Evolutionary conservation across 768 basidiomycete species (phyloP), one percentile per base, ranked within the genome.

Genomic region (Cyathus striatus): DNA sequence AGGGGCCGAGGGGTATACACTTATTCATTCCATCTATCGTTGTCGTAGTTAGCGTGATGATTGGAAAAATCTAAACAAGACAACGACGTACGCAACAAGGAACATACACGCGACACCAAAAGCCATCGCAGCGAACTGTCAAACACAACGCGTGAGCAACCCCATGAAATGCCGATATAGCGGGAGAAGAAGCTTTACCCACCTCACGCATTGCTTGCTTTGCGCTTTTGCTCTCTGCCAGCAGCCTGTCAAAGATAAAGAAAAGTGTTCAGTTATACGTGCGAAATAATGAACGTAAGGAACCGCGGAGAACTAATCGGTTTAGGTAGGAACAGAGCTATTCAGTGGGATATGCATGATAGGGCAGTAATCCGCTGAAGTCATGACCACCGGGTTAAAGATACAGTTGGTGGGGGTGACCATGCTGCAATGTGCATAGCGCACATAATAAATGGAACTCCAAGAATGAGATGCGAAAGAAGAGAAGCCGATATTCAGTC

Each of bases 81-180:
- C 9, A 23, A 40, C 40, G 50, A 78, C 87, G 80, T 76, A 91
- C 86, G 89, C 89, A 60, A 91, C 89, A 58, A 87, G 61, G 61
- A 90, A 84, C 91, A 95, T 95, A 71, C 90, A 93, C 57, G 76
- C 60, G 51, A 94, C 91, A 23, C 91, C 91, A 61, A 95, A 77
- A 38, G 79, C 79, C 91, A 95, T 94, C 46, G 90, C 91, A 46
- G 74, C 84, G 65, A 94, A 93, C 90, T 94, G 62, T 48, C 51
- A 61, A 49, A n/a, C 37, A 26, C 33, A 43, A 33, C 25, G n/a
- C 35, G n/a, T 9, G 27, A 30, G n/a, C 27, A 9, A 30, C n/a
- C 9, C 27, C 27, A 30, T 30, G 46, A 36, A 38, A 25, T 41
- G 35, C 45, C 27, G 38, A 44, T 35, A 36, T 36, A 6, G 49